A percentile compares a stretch with the other conserved stretches of the same genome.
Conservation (phyloP, 2,329 filamentous ascomycete genomes). For the Fusarium tuaranense region DNA sequence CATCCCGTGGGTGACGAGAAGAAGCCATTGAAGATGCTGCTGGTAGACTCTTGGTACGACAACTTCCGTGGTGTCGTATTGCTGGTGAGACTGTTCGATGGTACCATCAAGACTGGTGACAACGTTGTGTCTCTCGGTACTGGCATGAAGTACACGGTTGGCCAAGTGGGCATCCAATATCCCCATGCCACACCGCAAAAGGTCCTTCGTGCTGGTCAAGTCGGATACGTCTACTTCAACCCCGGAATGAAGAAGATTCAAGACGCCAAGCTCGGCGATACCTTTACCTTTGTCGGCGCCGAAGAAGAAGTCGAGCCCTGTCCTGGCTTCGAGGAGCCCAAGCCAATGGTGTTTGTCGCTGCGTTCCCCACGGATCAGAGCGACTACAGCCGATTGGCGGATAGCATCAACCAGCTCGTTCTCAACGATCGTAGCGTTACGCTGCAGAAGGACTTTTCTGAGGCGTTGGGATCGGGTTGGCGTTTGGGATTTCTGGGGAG, state of each 20-base stretch:
- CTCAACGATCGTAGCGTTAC: slow-evolving; percentile 97
- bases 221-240: slow-evolving; percentile 97
- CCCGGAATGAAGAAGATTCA: slow-evolving; percentile 98
- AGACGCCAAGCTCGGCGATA: slow-evolving; percentile 96
- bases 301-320: slow-evolving; percentile 83
- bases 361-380: slow-evolving; percentile 94
- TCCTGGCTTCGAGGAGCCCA: slow-evolving; percentile 95
- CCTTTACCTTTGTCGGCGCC: slow-evolving; percentile 84
- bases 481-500: slow-evolving; percentile 95
- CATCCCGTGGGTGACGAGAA: slow-evolving; percentile 78
- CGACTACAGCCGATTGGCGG: slow-evolving; percentile 87
- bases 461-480: slow-evolving; percentile 94
- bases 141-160: slow-evolving; percentile 88
- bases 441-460: slow-evolving; percentile 92
- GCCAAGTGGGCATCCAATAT: slow-evolving; percentile 97
- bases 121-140: slow-evolving; percentile 90
- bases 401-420: slow-evolving; percentile 93
- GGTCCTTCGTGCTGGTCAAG: slow-evolving; percentile 87
- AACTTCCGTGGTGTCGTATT: slow-evolving; percentile 94
- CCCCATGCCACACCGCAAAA: slow-evolving; percentile 86
- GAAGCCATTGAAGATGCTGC: slow-evolving; percentile 82
- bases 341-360: slow-evolving; percentile 98
- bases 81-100: slow-evolving; percentile 91
- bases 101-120: slow-evolving; percentile 84
- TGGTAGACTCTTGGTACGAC: slow-evolving; percentile 99